phyloP scores from a whole-genome alignment of 2,329 filamentous ascomycete species.

The Colletotrichum orbiculare region DNA sequence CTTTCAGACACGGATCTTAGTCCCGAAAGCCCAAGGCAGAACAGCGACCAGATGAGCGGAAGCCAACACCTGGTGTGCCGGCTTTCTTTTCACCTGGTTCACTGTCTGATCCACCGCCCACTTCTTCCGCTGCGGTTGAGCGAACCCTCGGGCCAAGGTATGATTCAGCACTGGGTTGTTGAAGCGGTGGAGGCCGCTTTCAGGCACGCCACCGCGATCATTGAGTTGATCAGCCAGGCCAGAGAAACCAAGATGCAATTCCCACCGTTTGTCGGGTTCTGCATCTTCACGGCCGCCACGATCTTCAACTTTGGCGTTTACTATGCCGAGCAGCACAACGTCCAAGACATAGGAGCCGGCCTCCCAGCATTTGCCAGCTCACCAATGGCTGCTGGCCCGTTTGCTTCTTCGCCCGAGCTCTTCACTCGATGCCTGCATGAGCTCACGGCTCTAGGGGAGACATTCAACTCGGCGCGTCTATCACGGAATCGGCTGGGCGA shows the following conservation, averaged over 20 bases:
- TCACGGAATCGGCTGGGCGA: constrained; percentile 8
- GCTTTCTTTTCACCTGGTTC: constrained; percentile 19
- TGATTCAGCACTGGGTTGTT: constrained; percentile 25
- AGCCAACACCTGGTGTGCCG: constrained; percentile 8
- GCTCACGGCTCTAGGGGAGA: constrained; percentile 16
- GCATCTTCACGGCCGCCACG: constrained; percentile 28
- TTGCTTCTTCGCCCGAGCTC: constrained; percentile 15
- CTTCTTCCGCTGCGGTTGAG: constrained; percentile 15
- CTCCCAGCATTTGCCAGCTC: constrained; percentile 21
- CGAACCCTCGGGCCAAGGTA: constrained; percentile 20
- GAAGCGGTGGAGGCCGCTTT: constrained; percentile 24
- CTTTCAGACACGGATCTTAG: constrained; percentile 1
- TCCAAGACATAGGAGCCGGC: constrained; percentile 2
- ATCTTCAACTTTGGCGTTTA: constrained; percentile 13
- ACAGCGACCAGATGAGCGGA: neutral
- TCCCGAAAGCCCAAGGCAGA: neutral
- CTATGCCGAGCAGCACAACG: constrained; percentile 6
- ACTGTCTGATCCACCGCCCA: constrained; percentile 29
- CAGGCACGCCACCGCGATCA: constrained; percentile 25
- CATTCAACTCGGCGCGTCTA: constrained; percentile 7
- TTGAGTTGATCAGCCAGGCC: constrained; percentile 9
- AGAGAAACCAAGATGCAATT: constrained; percentile 8
- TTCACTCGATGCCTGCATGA: constrained; percentile 8
- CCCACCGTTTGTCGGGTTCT: constrained; percentile 23
- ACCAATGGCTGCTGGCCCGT: constrained; percentile 15